Percentiles rank a stretch among this genome's conserved stretches.
Evolutionary conservation across 2,329 filamentous ascomycete genomes (phyloP).

Genomic region (Cytospora schulzeri): DNA sequence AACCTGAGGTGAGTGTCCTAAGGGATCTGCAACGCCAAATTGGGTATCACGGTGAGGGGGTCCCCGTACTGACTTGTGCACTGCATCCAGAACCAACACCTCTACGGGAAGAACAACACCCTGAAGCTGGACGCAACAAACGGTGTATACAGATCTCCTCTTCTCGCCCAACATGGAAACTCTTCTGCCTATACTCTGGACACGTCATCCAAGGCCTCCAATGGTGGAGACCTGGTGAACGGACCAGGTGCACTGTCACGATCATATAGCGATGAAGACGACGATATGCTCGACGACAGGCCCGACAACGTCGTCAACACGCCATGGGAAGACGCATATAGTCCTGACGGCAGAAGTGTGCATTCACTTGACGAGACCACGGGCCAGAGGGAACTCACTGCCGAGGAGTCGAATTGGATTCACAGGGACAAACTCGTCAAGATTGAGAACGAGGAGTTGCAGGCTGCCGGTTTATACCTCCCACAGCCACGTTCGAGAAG

Average conservation of each 20-base stretch:
- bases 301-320: conserved; percentile 51
- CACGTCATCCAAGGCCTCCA: conserved; percentile 20
- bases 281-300: conserved; percentile 41
- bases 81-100: conserved; percentile 24
- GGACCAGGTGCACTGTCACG: conserved; percentile 24
- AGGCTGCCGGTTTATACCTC: conserved; percentile 72
- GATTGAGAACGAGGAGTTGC: conserved; percentile 79
- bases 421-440: conserved; percentile 81
- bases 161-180: conserved; percentile 27
- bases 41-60: conserved; percentile 12
- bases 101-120: conserved; percentile 24
- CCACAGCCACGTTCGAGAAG: conserved; percentile 57
- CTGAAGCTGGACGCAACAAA: conserved; percentile 24
- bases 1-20: conserved; percentile 43
- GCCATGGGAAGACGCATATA: conserved; percentile 34
- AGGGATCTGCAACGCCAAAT: conserved; percentile 11
- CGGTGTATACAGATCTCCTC: conserved; percentile 26
- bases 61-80: conserved; percentile 9
- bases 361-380: conserved; percentile 32
- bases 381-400: conserved; percentile 39
- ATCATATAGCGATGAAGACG: conserved; percentile 31
- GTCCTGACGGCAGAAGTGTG: conserved; percentile 13
- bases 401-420: conserved; percentile 77
- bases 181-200: conserved; percentile 13
- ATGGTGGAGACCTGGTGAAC: conserved; percentile 20